Conservation (phyloP, 805 yeast genomes). For the Lipomyces yamanashiensis region DNA sequence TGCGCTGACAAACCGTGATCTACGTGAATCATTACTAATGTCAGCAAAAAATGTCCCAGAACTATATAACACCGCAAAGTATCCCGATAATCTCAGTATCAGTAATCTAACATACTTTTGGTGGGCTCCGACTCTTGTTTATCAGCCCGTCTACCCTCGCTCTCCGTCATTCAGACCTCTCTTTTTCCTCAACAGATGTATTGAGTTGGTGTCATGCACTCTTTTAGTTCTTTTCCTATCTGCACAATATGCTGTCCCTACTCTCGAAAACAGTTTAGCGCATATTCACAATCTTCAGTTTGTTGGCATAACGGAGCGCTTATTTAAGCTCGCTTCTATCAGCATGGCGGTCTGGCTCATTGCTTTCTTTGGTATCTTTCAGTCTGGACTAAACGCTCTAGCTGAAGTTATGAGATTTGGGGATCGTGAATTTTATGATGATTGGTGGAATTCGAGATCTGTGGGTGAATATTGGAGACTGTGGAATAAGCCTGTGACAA, state of each 20-base stretch:
- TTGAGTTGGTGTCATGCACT: slow-evolving; percentile 47
- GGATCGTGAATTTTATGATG: slow-evolving; percentile 53
- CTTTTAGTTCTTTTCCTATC: slow-evolving; percentile 48
- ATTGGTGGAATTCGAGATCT: slow-evolving; percentile 59
- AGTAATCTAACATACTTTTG: slow-evolving; percentile 48
- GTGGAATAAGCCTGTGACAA: slow-evolving; percentile 54
- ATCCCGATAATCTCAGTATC: slow-evolving; percentile 50
- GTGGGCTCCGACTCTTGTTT: slow-evolving; percentile 55
- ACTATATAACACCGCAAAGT: slow-evolving; percentile 44
- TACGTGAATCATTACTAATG: slow-evolving; percentile 43
- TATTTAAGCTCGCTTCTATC: slow-evolving; percentile 49
- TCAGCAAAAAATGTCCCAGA: slow-evolving; percentile 42
- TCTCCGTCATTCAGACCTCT: slow-evolving; percentile 43
- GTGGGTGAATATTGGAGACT: slow-evolving; percentile 54
- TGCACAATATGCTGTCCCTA: slow-evolving; percentile 52
- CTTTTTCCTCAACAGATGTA: slow-evolving; percentile 45
- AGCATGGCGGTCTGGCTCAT: slow-evolving; percentile 52
- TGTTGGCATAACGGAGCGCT: slow-evolving; percentile 45
- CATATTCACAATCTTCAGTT: slow-evolving; percentile 41
- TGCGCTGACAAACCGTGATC: slow-evolving; percentile 52
- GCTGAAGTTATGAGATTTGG: slow-evolving; percentile 54
- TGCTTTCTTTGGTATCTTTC: slow-evolving; percentile 52
- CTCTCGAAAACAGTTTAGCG: slow-evolving; percentile 46
- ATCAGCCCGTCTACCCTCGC: slow-evolving; percentile 55
- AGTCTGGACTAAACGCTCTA: slow-evolving; percentile 49